Conservation (phyloP, 306 rosid species). For the Crotalaria pallida region DNA sequence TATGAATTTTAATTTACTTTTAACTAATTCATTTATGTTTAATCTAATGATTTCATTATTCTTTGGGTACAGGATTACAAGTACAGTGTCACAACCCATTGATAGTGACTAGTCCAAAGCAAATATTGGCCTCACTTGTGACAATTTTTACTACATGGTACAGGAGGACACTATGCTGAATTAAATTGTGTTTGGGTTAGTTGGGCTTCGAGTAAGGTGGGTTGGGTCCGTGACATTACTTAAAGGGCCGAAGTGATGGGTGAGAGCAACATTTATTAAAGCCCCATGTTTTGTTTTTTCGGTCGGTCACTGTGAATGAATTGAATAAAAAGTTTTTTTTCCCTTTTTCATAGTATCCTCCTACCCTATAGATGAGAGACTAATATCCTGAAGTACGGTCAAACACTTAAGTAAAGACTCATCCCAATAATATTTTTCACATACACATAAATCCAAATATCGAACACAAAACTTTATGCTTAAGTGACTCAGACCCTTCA, state of each 20-base stretch:
- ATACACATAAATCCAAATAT: no score
- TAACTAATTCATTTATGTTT: not conserved
- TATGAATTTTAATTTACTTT: not conserved
- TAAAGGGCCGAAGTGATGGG: constrained; percentile 9
- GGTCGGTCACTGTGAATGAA: not conserved
- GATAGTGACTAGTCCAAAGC: not conserved
- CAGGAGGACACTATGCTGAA: not conserved
- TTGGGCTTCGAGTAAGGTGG: constrained; percentile 19
- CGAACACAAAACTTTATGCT: no score
- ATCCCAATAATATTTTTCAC: no score
- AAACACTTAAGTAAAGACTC: no score
- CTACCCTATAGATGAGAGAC: no score
- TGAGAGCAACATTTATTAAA: constrained; percentile 7
- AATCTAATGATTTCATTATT: not conserved
- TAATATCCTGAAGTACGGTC: no score
- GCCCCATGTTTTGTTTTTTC: not conserved
- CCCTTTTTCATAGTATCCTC: no score
- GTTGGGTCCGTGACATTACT: constrained; percentile 20
- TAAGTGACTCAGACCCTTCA: no score
- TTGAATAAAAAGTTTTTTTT: constrained; percentile 16
- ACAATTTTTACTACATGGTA: not conserved
- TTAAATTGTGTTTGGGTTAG: not conserved
- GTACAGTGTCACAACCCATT: not conserved
- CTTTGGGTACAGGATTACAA: not conserved
- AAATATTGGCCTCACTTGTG: not conserved